Base-by-base conservation (phyloP, 2,329 filamentous ascomycete species). In the Pseudocercospora fuligena region DNA sequence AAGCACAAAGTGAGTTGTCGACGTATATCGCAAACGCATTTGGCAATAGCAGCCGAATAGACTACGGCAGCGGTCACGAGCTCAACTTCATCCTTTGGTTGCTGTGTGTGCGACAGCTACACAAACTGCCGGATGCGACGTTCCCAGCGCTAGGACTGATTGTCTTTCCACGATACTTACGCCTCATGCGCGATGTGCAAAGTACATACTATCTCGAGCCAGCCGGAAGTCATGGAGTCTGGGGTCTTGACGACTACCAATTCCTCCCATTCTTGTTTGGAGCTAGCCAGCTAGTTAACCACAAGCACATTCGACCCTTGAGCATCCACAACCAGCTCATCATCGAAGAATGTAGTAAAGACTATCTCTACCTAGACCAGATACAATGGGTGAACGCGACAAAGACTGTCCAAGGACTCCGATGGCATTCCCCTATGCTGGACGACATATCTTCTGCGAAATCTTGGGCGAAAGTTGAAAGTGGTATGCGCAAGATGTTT, bases 351-450 rank as follows among this genome's bases (percentile, higher is more conserved):
- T 94, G 92, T 74, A 87, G 88, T 14, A 82, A 86, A 64, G 92
- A 97, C 64, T 99, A 90, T 75, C 82, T 99, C 65, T 99, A 99
- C 74, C 87, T 99, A 0, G 91, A 94, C 61, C 95, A 98, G 80
- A 92, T 99, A 27, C 86, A 87, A 60, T 99, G 97, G 80, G 94
- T 99, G 65, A 97, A 98, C 80, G 92, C 89, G 72, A 96, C 97
- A 66, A 99, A 99, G 84, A 97, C 93, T 1, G 94, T 97, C 65
- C 93, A 96, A 75, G 94, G 94, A 1, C 82, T 99, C 67, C 87
- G 95, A 53, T 99, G 95, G 95, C 96, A 99, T 76, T 94, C 90
- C 70, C 95, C 96, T 3, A 98, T 99, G 96, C 87, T 99, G 19
- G 95, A 99, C 77, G 95, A 99, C 78, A 99, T 99, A 70, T 95